Base-by-base conservation (phyloP, 495 filamentous ascomycete genomes). In the Lophiotrema nucula region DNA sequence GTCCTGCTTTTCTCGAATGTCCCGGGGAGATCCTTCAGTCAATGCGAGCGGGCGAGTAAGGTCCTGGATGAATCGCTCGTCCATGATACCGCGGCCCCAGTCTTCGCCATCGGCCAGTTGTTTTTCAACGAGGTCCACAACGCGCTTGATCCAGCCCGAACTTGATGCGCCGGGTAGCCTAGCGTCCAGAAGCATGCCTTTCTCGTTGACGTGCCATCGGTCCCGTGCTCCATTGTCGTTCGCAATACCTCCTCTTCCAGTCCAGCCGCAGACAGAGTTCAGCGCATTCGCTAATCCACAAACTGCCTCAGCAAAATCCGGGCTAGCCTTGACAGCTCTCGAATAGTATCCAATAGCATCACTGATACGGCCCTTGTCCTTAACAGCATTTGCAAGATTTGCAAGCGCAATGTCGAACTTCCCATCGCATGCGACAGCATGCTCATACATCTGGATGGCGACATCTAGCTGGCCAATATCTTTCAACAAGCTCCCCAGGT, bases 241-340 rank as follows among this genome's bases (percentile, higher is more conserved):
- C 15, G 86, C 74, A 51, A 96, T 83, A 10, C 93, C 93, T 59
- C 93, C 93, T 43, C 93, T 86, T 15, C 90, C 92, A 61, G 79
- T 81, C 93, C 93, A 99, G 66, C 90, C 90, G 66, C 93, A 99
- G 26, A 99, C 92, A 25, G 93, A 97, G 68, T 96, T 97, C 24
- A 97, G 80, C 22, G 93, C 95, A 63, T 95, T 97, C 12, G 92
- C 93, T 45, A 99, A 79, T 12, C 93, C 93, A 69, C 93, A 99
- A 1, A 97, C 92, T 2, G 93, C 93, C 74, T 97, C 93, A 12
- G 95, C 91, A 74, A 99, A 99, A 21, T 96, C 88, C 0, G 93
- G 93, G 63, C 92, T 99, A 27, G 90, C 83, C 42, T 81, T 79
- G 45, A 99, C 93, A 27, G 93, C 93, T 56, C 92, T 83, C 61